phyloP scores from a whole-genome alignment of 306 rosid genomes.

The Pyrus pyrifolia region DNA sequence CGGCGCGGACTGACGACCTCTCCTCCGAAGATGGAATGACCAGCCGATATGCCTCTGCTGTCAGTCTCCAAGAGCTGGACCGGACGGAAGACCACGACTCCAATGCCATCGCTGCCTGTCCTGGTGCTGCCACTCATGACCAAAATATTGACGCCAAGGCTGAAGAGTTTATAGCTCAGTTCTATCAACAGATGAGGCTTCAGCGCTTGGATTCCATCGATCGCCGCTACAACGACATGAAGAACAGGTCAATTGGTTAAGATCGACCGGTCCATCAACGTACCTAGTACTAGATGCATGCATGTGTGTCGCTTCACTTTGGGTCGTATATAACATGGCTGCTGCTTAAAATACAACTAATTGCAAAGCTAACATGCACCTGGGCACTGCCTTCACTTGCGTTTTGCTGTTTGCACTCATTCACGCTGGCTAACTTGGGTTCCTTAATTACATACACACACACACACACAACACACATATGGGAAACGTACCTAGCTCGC shows the following conservation, averaged over 20 bases:
- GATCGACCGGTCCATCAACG: neutral
- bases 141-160: conserved; percentile 62
- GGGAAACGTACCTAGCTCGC: neutral
- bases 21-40: conserved; percentile 12
- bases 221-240: conserved; percentile 21
- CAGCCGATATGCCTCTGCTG: conserved; percentile 38
- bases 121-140: conserved; percentile 29
- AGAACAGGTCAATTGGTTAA: conserved; percentile 43
- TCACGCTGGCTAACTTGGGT: neutral
- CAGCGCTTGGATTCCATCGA: conserved; percentile 34
- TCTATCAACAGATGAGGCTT: conserved; percentile 57
- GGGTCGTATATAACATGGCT: neutral
- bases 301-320: neutral
- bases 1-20: neutral
- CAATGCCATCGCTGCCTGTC: neutral
- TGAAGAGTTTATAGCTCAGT: conserved; percentile 64
- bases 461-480: neutral
- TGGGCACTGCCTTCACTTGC: neutral
- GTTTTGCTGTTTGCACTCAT: neutral
- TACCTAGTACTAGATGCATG: neutral
- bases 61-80: conserved; percentile 44
- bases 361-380: neutral
- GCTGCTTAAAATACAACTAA: neutral
- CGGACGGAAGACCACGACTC: neutral
- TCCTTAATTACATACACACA: neutral